Percentiles rank a stretch among this genome's conserved stretches.
Conservation (phyloP, 805 yeast genomes). For the Sugiyamaella boreocaroliniensis region DNA sequence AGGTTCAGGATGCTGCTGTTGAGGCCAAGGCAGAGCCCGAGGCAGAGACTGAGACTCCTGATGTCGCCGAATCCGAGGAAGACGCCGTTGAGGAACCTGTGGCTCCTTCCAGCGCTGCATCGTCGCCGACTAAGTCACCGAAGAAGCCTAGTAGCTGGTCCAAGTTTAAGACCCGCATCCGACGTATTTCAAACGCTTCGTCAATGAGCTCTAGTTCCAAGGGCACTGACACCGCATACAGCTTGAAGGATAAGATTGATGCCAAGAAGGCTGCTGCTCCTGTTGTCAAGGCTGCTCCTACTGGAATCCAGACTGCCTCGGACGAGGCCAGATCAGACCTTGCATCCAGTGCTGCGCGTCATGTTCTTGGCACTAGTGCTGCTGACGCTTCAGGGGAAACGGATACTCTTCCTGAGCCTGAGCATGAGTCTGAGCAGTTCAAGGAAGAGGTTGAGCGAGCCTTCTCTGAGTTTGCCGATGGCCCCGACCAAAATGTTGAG, state of each 20-base stretch:
- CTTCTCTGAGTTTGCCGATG: constrained; percentile 7
- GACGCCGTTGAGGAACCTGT: not conserved
- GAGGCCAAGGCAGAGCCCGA: constrained; percentile 12
- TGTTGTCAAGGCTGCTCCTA: constrained; percentile 4
- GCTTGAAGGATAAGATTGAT: constrained; percentile 11
- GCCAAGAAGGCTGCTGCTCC: constrained; percentile 6
- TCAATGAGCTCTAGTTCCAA: not conserved
- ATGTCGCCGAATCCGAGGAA: not conserved
- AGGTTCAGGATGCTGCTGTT: too few relatives aligned
- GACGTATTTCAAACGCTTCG: constrained; percentile 5
- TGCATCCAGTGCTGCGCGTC: constrained; percentile 11
- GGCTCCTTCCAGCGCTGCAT: not conserved
- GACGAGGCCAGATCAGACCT: constrained; percentile 8
- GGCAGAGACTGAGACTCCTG: constrained; percentile 9
- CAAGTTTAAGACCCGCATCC: constrained; percentile 1
- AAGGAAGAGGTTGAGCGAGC: constrained; percentile 6
- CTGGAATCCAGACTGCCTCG: constrained; percentile 13
- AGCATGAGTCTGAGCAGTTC: constrained; percentile 3
- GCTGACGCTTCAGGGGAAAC: constrained; percentile 1
- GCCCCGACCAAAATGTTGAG: not conserved
- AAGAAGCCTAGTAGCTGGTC: constrained; percentile 1
- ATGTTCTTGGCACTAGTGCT: constrained; percentile 5
- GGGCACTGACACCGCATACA: constrained; percentile 7
- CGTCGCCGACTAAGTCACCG: not conserved
- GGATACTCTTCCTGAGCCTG: constrained; percentile 2